These are phyloP conservation scores for Yamadazyma atmosphaerica DNA, from an alignment of 1,139 yeast species.

Conservation along the genomic window DNA sequence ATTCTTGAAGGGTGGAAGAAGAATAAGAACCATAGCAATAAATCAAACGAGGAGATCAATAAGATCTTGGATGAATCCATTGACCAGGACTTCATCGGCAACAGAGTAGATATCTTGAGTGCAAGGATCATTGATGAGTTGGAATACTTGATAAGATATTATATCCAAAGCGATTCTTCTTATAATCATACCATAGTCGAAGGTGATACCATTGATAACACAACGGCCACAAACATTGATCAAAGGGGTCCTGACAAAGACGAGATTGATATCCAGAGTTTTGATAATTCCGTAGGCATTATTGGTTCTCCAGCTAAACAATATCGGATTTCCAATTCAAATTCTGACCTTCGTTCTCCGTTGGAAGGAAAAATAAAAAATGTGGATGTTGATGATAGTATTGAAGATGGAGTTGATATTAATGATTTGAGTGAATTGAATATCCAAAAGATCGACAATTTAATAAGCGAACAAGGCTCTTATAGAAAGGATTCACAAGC, in stretches of 20 bases:
- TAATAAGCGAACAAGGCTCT: slow-evolving; percentile 26
- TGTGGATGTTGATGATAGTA: slow-evolving; percentile 9
- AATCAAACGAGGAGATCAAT: slow-evolving; percentile 15
- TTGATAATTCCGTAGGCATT: slow-evolving; percentile 15
- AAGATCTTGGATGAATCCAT: slow-evolving; percentile 14
- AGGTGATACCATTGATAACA: slow-evolving; percentile 19
- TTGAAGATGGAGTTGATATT: slow-evolving; percentile 26
- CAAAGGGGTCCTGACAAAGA: slow-evolving; percentile 13
- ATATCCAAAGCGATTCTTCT: slow-evolving; percentile 25
- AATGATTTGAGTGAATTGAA: slow-evolving; percentile 44
- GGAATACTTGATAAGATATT: slow-evolving; percentile 43
- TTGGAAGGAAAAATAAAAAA: slow-evolving; percentile 6
- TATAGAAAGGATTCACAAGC: not conserved
- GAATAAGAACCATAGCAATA: slow-evolving; percentile 13
- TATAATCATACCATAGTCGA: slow-evolving; percentile 25
- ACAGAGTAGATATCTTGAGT: slow-evolving; percentile 69
- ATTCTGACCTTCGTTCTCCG: slow-evolving; percentile 5
- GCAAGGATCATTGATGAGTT: slow-evolving; percentile 80
- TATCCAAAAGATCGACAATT: slow-evolving; percentile 38
- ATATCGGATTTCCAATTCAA: slow-evolving; percentile 4
- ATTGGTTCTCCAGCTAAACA: slow-evolving; percentile 10
- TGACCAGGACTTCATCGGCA: slow-evolving; percentile 28
- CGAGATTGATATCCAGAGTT: slow-evolving; percentile 16
- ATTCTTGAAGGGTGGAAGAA: slow-evolving; percentile 46
- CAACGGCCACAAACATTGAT: slow-evolving; percentile 8